Percentiles rank a stretch among this genome's conserved stretches.
These are phyloP conservation scores for Sicyos baderoa DNA, from an alignment of 306 rosid species.

Conservation along the genomic window DNA sequence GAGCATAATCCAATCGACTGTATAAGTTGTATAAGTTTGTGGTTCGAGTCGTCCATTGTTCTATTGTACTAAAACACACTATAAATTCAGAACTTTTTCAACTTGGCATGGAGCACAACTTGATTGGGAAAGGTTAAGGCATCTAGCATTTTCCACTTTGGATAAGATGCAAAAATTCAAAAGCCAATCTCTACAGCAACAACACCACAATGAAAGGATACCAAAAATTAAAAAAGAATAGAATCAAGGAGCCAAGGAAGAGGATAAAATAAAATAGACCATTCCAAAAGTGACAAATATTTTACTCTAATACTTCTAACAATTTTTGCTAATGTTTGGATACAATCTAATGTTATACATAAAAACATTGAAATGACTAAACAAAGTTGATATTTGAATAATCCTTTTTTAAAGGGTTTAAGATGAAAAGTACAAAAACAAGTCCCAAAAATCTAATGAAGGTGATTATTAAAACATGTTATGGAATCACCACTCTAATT, in stretches of 20 bases:
- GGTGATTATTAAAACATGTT: not conserved
- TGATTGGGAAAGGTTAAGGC: slow-evolving; percentile 4
- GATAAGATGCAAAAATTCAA: slow-evolving; percentile 6
- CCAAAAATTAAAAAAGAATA: not conserved
- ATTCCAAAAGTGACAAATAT: not conserved
- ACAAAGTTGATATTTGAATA: not conserved
- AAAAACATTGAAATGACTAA: not conserved
- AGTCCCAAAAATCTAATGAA: not conserved
- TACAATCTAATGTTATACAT: not conserved
- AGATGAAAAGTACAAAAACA: not conserved
- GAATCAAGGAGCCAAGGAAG: not conserved
- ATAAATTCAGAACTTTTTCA: not conserved
- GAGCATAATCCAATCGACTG: too few species aligned
- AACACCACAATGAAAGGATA: slow-evolving; percentile 8
- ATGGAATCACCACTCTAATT: not conserved
- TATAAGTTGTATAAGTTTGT: too few species aligned
- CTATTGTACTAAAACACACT: too few species aligned
- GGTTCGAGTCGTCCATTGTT: too few species aligned
- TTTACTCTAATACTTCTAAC: not conserved
- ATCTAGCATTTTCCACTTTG: slow-evolving; percentile 4
- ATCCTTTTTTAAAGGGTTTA: not conserved
- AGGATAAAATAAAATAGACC: not conserved
- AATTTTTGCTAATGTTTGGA: not conserved
- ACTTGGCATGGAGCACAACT: slow-evolving; percentile 1
- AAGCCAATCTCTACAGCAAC: slow-evolving; percentile 1